Evolutionary conservation across 768 basidiomycete genomes (phyloP).

Genomic region (Cystobasidium ongulense): DNA sequence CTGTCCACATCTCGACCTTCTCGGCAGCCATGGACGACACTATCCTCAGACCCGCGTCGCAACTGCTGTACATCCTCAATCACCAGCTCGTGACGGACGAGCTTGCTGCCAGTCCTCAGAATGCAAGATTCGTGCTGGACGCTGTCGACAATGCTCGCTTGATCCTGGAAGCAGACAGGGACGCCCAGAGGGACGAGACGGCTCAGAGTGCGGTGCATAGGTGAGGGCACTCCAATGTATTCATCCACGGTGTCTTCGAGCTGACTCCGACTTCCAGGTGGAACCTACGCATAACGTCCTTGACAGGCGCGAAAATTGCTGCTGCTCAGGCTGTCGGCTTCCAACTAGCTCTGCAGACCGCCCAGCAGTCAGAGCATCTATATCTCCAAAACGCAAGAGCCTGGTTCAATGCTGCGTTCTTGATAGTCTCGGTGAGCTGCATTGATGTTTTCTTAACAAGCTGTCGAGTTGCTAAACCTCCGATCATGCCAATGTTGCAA

Average conservation of each 20-base stretch:
- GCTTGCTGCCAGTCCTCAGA: constrained; percentile 3
- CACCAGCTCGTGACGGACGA: constrained; percentile 29
- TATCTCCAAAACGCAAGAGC: constrained; percentile 15
- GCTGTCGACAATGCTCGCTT: not conserved
- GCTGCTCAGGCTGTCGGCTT: constrained; percentile 15
- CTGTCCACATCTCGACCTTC: not conserved
- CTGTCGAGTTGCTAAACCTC: not conserved
- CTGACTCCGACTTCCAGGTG: constrained; percentile 16
- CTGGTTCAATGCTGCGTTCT: constrained; percentile 22
- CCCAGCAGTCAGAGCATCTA: constrained; percentile 14
- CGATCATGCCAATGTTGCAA: not conserved
- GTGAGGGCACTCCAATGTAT: not conserved
- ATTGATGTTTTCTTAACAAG: not conserved
- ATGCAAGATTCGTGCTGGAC: constrained; percentile 1
- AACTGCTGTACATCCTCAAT: constrained; percentile 22
- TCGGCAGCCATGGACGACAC: not conserved
- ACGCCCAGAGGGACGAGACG: not conserved
- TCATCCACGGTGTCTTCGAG: not conserved
- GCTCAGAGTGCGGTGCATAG: constrained; percentile 21
- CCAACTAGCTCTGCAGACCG: constrained; percentile 5
- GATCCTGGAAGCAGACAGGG: not conserved
- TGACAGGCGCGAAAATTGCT: constrained; percentile 19
- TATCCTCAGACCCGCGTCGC: not conserved
- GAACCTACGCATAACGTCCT: constrained; percentile 20
- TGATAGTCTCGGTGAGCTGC: constrained; percentile 2